Evolutionary conservation across 2,329 filamentous ascomycete species (phyloP).

Genomic region (Coccinonectria pachysandricola): DNA sequence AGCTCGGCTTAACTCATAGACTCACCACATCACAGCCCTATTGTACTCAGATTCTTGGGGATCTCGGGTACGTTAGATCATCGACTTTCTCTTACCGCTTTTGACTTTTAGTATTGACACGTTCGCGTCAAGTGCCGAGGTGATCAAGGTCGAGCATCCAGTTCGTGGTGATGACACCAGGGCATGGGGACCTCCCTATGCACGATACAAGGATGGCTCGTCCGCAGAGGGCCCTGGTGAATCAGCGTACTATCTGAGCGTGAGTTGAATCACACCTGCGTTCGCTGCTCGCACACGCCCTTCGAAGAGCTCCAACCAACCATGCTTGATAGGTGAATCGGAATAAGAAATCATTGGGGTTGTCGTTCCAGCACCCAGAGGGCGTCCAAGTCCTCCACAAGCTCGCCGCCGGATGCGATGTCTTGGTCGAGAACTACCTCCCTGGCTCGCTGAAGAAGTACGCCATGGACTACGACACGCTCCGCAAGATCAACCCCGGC

Average conservation of each 20-base stretch:
- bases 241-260: conserved; percentile 87
- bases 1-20: conserved; percentile 1
- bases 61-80: conserved; percentile 64
- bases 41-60: conserved; percentile 91
- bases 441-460: conserved; percentile 87
- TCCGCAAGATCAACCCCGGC: conserved; percentile 70
- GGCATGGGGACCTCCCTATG: conserved; percentile 94
- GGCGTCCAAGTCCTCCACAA: conserved; percentile 83
- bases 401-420: conserved; percentile 74
- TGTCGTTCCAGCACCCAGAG: conserved; percentile 79
- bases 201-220: conserved; percentile 56
- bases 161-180: conserved; percentile 84
- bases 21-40: too few species aligned
- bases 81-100: conserved; percentile 2
- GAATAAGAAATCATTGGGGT: conserved; percentile 88
- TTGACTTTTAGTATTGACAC: conserved; percentile 7
- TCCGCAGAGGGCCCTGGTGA: conserved; percentile 65
- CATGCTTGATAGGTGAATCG: conserved; percentile 93
- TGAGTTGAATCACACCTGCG: too few species aligned
- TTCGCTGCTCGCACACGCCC: too few species aligned
- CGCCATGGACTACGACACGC: conserved; percentile 72
- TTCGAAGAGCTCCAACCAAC: too few species aligned
- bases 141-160: conserved; percentile 96
- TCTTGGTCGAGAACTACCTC: conserved; percentile 94
- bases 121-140: conserved; percentile 58